Evolutionary conservation across 2,329 filamentous ascomycete species (phyloP).

Genomic region (Alternaria conjuncta): DNA sequence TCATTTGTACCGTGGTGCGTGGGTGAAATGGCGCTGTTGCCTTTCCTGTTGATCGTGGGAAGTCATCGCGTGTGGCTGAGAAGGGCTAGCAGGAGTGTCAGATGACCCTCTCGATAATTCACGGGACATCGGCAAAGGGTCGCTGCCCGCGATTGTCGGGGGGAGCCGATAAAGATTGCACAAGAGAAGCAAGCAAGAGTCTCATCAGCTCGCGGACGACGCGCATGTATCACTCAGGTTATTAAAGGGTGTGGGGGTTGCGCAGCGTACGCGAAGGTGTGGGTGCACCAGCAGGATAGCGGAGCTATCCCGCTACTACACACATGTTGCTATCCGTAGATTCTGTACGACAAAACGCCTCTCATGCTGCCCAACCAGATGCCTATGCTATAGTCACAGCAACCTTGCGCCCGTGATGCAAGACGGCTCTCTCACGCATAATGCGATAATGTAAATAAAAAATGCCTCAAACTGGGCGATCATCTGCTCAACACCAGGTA

Average conservation of each 20-base stretch:
- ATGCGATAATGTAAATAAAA: neutral
- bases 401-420: constrained; percentile 10
- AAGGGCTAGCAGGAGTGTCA: constrained; percentile 29
- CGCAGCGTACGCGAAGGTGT: neutral
- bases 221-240: neutral
- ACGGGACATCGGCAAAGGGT: neutral
- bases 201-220: neutral
- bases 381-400: neutral
- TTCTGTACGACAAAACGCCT: constrained; percentile 15
- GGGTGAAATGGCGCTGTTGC: constrained; percentile 19
- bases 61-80: constrained; percentile 25
- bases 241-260: neutral
- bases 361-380: constrained; percentile 7
- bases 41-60: constrained; percentile 26
- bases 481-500: constrained; percentile 78
- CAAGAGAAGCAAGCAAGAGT: constrained; percentile 2
- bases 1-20: constrained; percentile 7
- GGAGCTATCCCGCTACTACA: constrained; percentile 1
- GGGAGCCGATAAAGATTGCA: neutral
- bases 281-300: neutral
- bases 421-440: neutral
- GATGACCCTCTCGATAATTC: constrained; percentile 26
- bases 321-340: neutral
- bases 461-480: neutral
- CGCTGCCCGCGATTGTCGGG: neutral